Percentiles rank a stretch among this genome's conserved stretches.
Evolutionary conservation across 2,329 filamentous ascomycete genomes (phyloP).

Genomic region (Blumeriella jaapii): DNA sequence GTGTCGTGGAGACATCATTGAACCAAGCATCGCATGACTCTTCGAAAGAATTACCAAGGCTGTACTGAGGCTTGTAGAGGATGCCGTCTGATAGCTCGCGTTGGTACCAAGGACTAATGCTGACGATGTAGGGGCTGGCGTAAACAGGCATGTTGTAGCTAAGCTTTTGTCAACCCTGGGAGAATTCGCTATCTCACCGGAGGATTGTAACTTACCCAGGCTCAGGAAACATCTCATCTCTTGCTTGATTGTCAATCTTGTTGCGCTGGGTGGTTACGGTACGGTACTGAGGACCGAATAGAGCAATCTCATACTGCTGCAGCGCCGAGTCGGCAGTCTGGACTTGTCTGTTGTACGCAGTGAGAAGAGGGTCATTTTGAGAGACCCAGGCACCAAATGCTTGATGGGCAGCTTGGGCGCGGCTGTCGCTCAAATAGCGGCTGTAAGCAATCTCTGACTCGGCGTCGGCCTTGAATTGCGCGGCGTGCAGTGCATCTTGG

Average conservation of each 20-base stretch:
- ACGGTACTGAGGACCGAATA: constrained; percentile 8
- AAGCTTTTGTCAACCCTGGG: background rate
- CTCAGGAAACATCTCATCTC: constrained; percentile 3
- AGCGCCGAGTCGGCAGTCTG: constrained; percentile 6
- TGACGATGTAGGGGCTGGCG: constrained; percentile 4
- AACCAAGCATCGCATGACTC: constrained; percentile 8
- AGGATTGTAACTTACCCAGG: constrained; percentile 2
- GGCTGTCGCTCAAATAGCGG: constrained; percentile 5
- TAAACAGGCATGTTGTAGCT: constrained; percentile 10
- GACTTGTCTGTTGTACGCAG: constrained; percentile 3
- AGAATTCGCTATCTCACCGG: no score
- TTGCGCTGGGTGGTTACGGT: constrained; percentile 5
- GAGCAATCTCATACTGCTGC: constrained; percentile 6
- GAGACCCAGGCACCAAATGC: constrained; percentile 7
- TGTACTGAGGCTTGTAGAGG: constrained; percentile 7
- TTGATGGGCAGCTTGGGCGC: constrained; percentile 8
- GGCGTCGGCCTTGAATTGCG: constrained; percentile 5
- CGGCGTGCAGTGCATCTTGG: constrained; percentile 2
- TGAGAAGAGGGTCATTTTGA: constrained; percentile 4
- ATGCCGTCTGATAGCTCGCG: constrained; percentile 7
- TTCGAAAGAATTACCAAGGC: constrained; percentile 5
- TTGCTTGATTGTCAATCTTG: constrained; percentile 8
- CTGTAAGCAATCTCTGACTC: constrained; percentile 4
- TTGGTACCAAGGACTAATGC: constrained; percentile 2
- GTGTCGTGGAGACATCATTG: constrained; percentile 3